Percentiles rank a stretch among this genome's conserved stretches.
phyloP scores from a whole-genome alignment of 2,329 filamentous ascomycete genomes.

The Cytospora paraplurivora region DNA sequence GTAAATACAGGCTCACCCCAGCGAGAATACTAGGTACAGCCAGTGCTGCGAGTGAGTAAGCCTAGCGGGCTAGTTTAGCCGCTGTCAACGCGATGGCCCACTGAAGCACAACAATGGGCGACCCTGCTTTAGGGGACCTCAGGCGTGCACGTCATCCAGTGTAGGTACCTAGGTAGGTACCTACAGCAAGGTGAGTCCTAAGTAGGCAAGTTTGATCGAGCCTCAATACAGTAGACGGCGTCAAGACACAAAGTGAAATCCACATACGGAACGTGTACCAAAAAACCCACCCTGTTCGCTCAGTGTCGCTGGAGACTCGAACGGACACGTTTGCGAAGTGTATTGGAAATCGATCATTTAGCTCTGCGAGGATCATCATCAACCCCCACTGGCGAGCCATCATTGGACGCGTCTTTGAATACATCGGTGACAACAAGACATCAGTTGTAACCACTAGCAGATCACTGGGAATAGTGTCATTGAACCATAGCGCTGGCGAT shows the following conservation, averaged over 20 bases:
- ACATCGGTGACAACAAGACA: neutral
- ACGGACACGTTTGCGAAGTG: neutral
- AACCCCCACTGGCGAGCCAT: neutral
- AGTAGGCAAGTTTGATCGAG: neutral
- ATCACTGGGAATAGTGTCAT: neutral
- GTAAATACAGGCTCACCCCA: neutral
- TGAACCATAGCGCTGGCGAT: neutral
- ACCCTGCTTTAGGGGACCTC: constrained; percentile 6
- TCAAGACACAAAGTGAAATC: neutral
- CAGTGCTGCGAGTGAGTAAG: neutral
- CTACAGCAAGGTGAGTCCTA: neutral
- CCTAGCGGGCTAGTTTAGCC: constrained; percentile 11
- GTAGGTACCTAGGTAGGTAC: neutral
- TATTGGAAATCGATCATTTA: neutral
- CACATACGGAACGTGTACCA: neutral
- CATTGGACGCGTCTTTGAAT: neutral
- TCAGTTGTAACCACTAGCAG: neutral
- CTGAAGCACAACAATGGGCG: neutral
- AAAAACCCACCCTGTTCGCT: neutral
- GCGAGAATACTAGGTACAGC: neutral
- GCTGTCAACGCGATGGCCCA: constrained; percentile 6
- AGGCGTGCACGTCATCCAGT: constrained; percentile 12
- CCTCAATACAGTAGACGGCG: neutral
- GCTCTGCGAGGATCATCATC: neutral
- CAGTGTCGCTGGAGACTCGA: neutral